These are phyloP conservation scores for Pestalotiopsis sp. DNA, from an alignment of 2,329 filamentous ascomycete genomes.

Conservation along the genomic window DNA sequence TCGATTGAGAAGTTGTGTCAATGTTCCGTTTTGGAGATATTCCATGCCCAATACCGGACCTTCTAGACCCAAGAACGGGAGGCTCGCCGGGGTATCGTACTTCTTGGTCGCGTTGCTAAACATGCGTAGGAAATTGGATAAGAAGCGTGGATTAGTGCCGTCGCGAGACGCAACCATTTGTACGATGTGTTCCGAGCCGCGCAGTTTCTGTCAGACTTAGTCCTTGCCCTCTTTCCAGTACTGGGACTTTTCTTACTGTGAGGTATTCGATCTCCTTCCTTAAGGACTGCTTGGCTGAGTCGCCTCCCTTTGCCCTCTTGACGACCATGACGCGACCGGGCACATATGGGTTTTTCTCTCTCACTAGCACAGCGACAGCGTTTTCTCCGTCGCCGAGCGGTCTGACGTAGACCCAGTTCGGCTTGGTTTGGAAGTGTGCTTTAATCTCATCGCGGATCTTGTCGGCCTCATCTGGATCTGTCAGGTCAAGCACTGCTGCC, in stretches of 20 bases:
- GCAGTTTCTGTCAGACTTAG: neutral
- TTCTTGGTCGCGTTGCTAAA: neutral
- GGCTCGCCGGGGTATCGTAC: neutral
- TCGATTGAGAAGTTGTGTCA: neutral
- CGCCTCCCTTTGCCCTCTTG: neutral
- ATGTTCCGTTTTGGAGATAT: neutral
- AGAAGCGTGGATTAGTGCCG: neutral
- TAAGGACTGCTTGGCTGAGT: neutral
- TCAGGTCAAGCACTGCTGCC: neutral
- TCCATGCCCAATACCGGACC: neutral
- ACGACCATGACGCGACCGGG: neutral
- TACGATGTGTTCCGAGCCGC: neutral
- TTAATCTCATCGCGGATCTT: neutral
- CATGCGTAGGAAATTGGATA: neutral
- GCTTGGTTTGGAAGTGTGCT: neutral
- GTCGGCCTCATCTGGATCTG: neutral
- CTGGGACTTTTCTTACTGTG: neutral
- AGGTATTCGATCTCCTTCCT: neutral
- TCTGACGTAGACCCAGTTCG: neutral
- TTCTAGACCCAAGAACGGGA: neutral
- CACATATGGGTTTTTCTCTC: neutral
- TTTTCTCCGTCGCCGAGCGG: neutral
- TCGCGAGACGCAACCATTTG: neutral
- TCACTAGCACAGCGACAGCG: neutral
- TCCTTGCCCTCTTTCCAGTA: neutral